Evolutionary conservation across 192 early-diverging fungal genomes (phyloP), one percentile per base, ranked within the genome.

Genomic region (Dispira simplex): DNA sequence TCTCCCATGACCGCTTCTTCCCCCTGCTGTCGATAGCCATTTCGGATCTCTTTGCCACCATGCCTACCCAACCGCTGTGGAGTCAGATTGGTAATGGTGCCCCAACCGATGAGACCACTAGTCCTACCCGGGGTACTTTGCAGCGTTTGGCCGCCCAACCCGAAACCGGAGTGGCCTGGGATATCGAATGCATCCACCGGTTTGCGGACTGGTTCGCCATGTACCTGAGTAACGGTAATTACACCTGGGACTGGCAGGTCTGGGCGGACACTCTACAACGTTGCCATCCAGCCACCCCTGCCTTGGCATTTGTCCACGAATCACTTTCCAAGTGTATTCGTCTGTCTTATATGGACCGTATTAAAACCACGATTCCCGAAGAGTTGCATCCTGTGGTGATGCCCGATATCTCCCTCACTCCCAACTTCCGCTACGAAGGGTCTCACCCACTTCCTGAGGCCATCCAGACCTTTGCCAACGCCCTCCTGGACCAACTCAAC

Each of bases 211-310:
- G 90, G 89, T 89, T 98, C 74, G 80, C 88, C 0, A 83, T 90
- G 60, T 93, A 95, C 72, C 72, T 98, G 54, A 93, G 90, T 70
- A 97, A 97, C 74, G 93, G 95, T 80, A 84, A 78, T 13, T 93
- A 85, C 73, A 76, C 81, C 27, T 96, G 92, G 92, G 83, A 88
- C 66, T 96, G 93, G 93, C 62, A 67, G 26, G 85, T 79, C 63
- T 98, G 93, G 95, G 66, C 56, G 65, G 67, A 62, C 26, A 66
- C 44, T 43, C 47, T 67, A 65, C 71, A 71, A 11, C 59, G 63
- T 23, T 71, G 69, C 23, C 48, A 46, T 12, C 60, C 60, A 14
- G 60, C 18, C 13, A 14, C 39, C 16, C 44, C 46, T 12, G 44
- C 44, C 46, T 18, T 27, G 60, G 32, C 67, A 25, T 98, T 98